These are phyloP conservation scores for Porcisia hertigi DNA, from an alignment of 208 protist species.

Conservation along the genomic window DNA sequence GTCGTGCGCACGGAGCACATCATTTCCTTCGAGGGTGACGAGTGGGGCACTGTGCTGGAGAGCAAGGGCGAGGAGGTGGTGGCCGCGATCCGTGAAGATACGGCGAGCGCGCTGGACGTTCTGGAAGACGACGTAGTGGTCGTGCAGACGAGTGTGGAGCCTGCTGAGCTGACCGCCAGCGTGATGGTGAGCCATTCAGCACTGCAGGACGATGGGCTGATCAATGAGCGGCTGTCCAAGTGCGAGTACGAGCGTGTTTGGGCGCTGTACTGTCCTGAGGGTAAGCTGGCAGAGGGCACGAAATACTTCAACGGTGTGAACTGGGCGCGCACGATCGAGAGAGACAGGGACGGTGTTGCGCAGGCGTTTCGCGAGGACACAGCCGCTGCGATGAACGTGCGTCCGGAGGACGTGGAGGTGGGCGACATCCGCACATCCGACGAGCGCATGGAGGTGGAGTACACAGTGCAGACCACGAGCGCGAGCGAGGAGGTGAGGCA, in stretches of 20 bases:
- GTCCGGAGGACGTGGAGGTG: conserved; percentile 31
- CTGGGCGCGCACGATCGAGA: conserved; percentile 47
- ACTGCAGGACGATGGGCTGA: conserved; percentile 40
- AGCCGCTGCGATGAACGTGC: conserved; percentile 30
- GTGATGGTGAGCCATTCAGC: conserved; percentile 38
- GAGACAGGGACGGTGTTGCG: conserved; percentile 24
- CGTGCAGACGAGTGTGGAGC: conserved; percentile 19
- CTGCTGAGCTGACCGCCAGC: conserved; percentile 15
- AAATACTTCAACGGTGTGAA: conserved; percentile 63
- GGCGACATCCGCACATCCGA: conserved; percentile 18
- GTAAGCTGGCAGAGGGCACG: conserved; percentile 25
- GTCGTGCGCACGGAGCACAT: too few relatives aligned
- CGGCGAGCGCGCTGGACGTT: too few relatives aligned
- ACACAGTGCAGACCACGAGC: conserved; percentile 23
- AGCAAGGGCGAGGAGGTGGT: too few relatives aligned
- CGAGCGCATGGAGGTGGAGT: conserved; percentile 43
- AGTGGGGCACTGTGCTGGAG: too few relatives aligned
- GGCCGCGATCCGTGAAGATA: too few relatives aligned
- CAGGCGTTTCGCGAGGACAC: conserved; percentile 43
- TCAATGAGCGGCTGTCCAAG: conserved; percentile 43
- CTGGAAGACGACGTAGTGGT: background rate
- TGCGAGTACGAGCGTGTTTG: conserved; percentile 47
- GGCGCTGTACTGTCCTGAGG: conserved; percentile 48
- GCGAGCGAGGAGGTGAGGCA: conserved; percentile 8
- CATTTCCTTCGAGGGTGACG: too few relatives aligned